phyloP scores from a whole-genome alignment of 2,329 filamentous ascomycete genomes.

The Diaporthe sp. region DNA sequence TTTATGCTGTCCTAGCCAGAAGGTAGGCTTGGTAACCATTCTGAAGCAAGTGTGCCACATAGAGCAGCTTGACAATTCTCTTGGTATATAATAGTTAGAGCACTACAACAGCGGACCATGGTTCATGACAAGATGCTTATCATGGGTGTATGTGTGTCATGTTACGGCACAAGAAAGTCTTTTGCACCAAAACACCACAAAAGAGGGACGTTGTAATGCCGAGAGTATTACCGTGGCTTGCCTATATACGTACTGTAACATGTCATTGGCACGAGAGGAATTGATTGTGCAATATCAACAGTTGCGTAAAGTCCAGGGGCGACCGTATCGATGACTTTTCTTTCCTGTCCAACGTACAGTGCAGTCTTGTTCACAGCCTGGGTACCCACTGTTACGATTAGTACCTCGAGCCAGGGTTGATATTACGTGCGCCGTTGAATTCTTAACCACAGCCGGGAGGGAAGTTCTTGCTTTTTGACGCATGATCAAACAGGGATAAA shows the following conservation, averaged over 20 bases:
- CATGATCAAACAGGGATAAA: too few species aligned
- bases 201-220: too few species aligned
- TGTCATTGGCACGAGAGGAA: neutral
- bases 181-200: too few species aligned
- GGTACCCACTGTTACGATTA: too few species aligned
- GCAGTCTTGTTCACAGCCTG: neutral
- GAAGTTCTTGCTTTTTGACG: too few species aligned
- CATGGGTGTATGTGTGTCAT: neutral
- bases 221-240: too few species aligned
- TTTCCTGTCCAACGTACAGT: neutral
- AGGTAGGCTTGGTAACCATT: neutral
- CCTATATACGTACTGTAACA: too few species aligned
- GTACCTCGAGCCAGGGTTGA: too few species aligned
- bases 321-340: neutral
- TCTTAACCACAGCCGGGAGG: too few species aligned
- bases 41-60: neutral
- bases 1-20: neutral
- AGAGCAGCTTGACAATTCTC: too few species aligned
- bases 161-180: too few species aligned
- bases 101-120: neutral
- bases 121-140: neutral
- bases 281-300: neutral
- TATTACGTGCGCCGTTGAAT: too few species aligned
- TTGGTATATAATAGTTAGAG: neutral
- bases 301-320: neutral